A percentile compares a stretch with the other conserved stretches of the same genome.
These are phyloP conservation scores for Phytophthora niederhauseri DNA, from an alignment of 352 stramenopile species.

Conservation along the genomic window DNA sequence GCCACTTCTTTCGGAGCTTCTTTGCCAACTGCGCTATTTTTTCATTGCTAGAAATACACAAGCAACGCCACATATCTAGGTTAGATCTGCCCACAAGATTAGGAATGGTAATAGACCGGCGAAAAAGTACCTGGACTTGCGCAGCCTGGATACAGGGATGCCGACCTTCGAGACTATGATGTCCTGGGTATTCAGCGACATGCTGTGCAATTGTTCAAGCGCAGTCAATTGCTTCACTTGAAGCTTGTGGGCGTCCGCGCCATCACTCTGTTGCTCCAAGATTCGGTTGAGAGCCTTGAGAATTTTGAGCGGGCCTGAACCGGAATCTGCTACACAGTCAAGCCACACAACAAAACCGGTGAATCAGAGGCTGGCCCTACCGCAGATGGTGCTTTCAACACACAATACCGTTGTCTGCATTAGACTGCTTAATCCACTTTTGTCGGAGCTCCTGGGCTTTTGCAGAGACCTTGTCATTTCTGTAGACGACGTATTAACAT, in stretches of 20 bases:
- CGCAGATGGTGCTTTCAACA: background rate
- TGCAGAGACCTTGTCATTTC: constrained; percentile 82
- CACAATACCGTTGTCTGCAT: constrained; percentile 33
- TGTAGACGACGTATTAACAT: constrained; percentile 17
- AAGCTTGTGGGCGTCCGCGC: constrained; percentile 40
- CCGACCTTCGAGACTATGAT: constrained; percentile 86
- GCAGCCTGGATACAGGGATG: constrained; percentile 74
- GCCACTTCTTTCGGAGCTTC: constrained; percentile 83
- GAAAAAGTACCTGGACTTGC: constrained; percentile 81
- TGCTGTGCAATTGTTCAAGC: constrained; percentile 64
- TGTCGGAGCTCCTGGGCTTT: constrained; percentile 68
- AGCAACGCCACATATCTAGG: background rate
- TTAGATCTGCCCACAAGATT: background rate
- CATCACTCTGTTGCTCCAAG: constrained; percentile 51
- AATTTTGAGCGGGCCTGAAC: constrained; percentile 43
- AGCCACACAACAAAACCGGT: background rate
- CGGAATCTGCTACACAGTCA: constrained; percentile 23
- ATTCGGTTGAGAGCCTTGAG: constrained; percentile 60
- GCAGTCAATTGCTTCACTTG: constrained; percentile 47
- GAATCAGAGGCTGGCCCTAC: background rate
- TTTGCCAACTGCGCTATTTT: constrained; percentile 60
- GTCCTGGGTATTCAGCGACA: constrained; percentile 70
- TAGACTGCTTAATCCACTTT: constrained; percentile 71
- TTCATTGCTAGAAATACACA: constrained; percentile 57
- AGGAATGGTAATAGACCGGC: background rate